Evolutionary conservation across 257 asterid species (phyloP), one percentile per base, ranked within the genome.

Genomic region (Nicotiana noctiflora): DNA sequence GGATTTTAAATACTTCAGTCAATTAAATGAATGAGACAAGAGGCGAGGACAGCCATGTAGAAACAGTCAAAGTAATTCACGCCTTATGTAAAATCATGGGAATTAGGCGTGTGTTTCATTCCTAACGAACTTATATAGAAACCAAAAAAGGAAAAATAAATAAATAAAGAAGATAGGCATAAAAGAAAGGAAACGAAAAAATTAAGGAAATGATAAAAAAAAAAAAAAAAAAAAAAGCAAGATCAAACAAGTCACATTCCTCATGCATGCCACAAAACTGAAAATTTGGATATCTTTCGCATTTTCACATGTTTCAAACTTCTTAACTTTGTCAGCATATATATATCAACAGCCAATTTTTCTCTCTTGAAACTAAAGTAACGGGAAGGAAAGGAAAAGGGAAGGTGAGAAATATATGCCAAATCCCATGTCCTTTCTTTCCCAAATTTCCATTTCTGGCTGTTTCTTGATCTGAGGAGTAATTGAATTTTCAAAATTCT

Each of bases 31-130:
- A 34, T 18, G 17, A 18, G 15, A 4, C 23, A 65, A 51, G 5
- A 13, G 55, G 3, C 1, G 55, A 51, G 55, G 55, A 19, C 34
- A 76, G 65, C 67, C 83, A 40, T 27, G 57, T 79, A 80, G 86
- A 83, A 49, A 76, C 4, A 75, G 85, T 80, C 88, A 86, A 75
- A 77, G 63, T 37, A 13, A 61, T 79, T 25, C 61, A 79, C 51
- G 51, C 64, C 76, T 63, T 79, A 66, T 29, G 34, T 63, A 79
- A 79, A 53, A 63, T 49, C 27, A 79, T 63, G 62, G 62, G 53
- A 70, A 61, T 68, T 18, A 67, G 29, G 49, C 31, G 51, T 21
- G 10, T 31, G 19, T 31, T 65, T 65, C 14, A 65, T 17, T 32
- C 17, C 19, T 17, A 31, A 17, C 44, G 8, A 31, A 32, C 52